Conservation (phyloP, 1,284 basidiomycete genomes). For the Moesziomyces sp. region DNA sequence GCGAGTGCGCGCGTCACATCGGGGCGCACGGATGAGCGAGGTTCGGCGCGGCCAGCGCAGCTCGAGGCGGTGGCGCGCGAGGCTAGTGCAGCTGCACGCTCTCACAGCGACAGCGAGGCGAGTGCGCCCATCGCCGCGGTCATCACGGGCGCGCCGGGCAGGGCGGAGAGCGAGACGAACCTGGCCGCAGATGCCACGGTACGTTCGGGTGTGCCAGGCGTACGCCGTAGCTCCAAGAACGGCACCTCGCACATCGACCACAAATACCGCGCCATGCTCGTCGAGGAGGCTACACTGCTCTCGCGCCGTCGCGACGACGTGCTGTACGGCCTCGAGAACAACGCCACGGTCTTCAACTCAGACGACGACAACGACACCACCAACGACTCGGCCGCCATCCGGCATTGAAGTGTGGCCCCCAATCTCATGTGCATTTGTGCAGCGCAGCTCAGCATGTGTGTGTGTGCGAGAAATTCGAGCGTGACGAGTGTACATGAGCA, state of each 20-base stretch:
- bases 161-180: slow-evolving; percentile 33
- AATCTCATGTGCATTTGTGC: too few relatives aligned
- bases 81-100: background rate
- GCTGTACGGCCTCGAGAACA: slow-evolving; percentile 32
- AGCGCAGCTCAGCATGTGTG: too few relatives aligned
- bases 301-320: slow-evolving; percentile 65
- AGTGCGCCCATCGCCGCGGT: background rate
- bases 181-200: slow-evolving; percentile 10
- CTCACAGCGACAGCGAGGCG: slow-evolving; percentile 33
- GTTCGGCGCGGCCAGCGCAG: background rate
- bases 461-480: too few relatives aligned
- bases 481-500: too few relatives aligned
- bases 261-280: slow-evolving; percentile 57
- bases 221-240: slow-evolving; percentile 20
- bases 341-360: slow-evolving; percentile 7
- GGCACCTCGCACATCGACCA: slow-evolving; percentile 42
- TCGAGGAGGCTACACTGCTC: slow-evolving; percentile 65
- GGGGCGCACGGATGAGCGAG: background rate
- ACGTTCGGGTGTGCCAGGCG: slow-evolving; percentile 9
- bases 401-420: too few relatives aligned
- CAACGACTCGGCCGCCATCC: too few relatives aligned
- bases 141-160: background rate
- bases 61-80: background rate
- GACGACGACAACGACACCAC: slow-evolving; percentile 23
- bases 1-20: background rate